A percentile compares a stretch with the other conserved stretches of the same genome.
phyloP scores from a whole-genome alignment of 495 filamentous ascomycete species.

The Hypoxylon fuscum region DNA sequence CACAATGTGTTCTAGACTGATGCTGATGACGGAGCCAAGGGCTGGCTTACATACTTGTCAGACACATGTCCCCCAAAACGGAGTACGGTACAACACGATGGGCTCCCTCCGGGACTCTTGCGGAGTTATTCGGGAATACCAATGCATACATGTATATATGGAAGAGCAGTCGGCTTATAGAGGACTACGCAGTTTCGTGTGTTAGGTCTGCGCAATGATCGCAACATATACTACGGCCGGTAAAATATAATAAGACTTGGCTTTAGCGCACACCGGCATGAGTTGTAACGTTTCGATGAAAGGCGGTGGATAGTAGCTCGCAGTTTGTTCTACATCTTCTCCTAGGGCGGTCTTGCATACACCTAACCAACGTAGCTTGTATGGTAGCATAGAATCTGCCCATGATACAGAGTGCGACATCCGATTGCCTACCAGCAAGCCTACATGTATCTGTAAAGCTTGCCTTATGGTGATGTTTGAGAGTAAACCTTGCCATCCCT shows the following conservation, averaged over 20 bases:
- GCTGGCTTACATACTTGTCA: slow-evolving; percentile 26
- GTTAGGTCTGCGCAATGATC: background rate
- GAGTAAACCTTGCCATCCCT: background rate
- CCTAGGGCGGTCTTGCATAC: background rate
- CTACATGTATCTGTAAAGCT: no score
- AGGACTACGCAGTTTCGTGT: slow-evolving; percentile 6
- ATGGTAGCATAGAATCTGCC: background rate
- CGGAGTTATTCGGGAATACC: slow-evolving; percentile 27
- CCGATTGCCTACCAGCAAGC: background rate
- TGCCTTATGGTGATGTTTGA: background rate
- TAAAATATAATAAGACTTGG: background rate
- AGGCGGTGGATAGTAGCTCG: no score
- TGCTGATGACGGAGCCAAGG: slow-evolving; percentile 23
- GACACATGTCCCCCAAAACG: slow-evolving; percentile 1
- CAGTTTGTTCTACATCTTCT: slow-evolving; percentile 1
- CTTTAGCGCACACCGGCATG: background rate
- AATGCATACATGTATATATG: slow-evolving; percentile 2
- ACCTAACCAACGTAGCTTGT: slow-evolving; percentile 13
- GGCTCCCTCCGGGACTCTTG: slow-evolving; percentile 11
- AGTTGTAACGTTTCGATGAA: slow-evolving; percentile 9
- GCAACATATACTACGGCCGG: background rate
- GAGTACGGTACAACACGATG: slow-evolving; percentile 26
- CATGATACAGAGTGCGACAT: background rate
- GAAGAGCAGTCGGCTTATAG: slow-evolving; percentile 9
- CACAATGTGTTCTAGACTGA: background rate